These are phyloP conservation scores for Thalia dealbata DNA, from an alignment of 176 grass and related monocot genomes.

Conservation along the genomic window DNA sequence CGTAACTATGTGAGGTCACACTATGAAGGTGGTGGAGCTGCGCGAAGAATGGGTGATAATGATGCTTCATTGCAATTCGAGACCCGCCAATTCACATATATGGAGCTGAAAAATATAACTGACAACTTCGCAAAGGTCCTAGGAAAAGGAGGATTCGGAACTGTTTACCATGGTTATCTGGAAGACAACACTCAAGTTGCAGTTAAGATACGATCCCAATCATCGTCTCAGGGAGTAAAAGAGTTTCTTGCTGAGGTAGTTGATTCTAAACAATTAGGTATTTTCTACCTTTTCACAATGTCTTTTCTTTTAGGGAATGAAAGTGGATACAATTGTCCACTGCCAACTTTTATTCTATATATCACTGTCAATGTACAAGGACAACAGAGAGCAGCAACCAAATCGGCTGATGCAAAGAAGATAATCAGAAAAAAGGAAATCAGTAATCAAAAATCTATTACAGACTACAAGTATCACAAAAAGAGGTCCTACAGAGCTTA, in stretches of 20 bases:
- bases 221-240: not conserved
- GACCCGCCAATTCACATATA: not conserved
- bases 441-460: too few relatives aligned
- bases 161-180: not conserved
- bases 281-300: too few relatives aligned
- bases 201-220: not conserved
- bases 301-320: too few relatives aligned
- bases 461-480: too few relatives aligned
- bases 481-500: too few relatives aligned
- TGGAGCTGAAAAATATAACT: not conserved
- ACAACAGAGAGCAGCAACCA: too few relatives aligned
- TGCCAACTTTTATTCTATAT: too few relatives aligned
- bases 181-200: not conserved
- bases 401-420: too few relatives aligned
- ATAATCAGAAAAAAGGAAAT: too few relatives aligned
- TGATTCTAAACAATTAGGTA: too few relatives aligned
- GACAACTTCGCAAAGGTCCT: not conserved
- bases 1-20: not conserved
- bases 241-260: conserved; percentile 2
- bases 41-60: not conserved
- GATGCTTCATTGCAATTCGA: not conserved
- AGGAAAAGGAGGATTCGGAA: not conserved
- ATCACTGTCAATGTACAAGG: too few relatives aligned
- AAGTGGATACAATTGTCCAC: too few relatives aligned
- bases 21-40: not conserved